Conservation (phyloP, 2,329 filamentous ascomycete genomes). For the Talaromyces sp. region DNA sequence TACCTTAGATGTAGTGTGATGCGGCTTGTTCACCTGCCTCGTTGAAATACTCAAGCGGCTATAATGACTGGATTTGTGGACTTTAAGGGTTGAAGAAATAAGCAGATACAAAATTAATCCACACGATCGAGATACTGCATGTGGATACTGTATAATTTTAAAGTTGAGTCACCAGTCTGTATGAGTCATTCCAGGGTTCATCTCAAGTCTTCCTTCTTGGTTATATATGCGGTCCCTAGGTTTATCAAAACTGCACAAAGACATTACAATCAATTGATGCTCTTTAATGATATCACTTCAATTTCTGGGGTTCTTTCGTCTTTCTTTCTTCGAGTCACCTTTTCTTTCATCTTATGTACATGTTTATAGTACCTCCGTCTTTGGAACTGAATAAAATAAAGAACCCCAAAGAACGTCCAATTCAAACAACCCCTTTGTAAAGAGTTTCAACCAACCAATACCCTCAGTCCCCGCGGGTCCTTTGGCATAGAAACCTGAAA, state of each 20-base stretch:
- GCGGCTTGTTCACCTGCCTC: neutral
- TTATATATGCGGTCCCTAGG: neutral
- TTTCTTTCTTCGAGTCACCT: neutral
- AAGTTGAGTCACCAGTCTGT: neutral
- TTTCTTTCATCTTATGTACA: neutral
- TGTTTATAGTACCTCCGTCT: neutral
- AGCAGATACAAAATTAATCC: neutral
- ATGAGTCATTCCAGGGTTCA: neutral
- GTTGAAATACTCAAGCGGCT: neutral
- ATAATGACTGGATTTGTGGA: too few species aligned
- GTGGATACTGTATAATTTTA: neutral
- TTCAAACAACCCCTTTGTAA: neutral
- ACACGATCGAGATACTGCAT: neutral
- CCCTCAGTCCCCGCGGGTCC: slow-evolving; percentile 20
- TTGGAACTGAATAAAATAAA: neutral
- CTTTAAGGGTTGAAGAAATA: neutral
- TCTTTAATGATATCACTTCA: neutral
- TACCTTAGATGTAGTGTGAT: neutral
- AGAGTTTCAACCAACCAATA: neutral
- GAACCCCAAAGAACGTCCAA: neutral
- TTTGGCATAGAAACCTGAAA: slow-evolving; percentile 24
- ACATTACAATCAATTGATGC: neutral
- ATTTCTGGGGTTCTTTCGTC: neutral
- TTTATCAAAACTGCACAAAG: neutral
- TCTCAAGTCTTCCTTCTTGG: neutral